Base-by-base conservation (phyloP, 805 yeast species). In the Candida fluviatilis region DNA sequence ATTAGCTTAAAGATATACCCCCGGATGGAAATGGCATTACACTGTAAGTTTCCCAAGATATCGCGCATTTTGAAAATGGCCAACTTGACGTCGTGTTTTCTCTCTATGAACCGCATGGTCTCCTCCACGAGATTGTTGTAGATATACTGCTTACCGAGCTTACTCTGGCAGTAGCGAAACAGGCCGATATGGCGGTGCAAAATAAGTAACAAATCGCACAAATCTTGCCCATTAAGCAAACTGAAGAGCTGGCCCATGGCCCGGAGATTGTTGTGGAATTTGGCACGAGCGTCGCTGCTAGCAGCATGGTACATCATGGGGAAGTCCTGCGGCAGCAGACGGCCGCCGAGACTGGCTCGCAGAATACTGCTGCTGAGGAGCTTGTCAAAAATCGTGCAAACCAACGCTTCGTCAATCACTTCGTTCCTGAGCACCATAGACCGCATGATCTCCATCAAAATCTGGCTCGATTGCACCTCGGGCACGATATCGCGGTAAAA, bases 181-280 rank as follows among this genome's bases (percentile, higher is more conserved):
- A 31, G 28, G 18, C 15, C 24, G 17, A 21, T 23, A 33, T 33
- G 35, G 11, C 13, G 18, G 31, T 40, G 37, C 11, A 57, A 14
- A 14, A 24, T 36, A 34, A 55, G 51, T 14, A 63, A 31, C 3
- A 51, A 36, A 1, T 3, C 15, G 3, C 59, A 46, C 1, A 51
- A 36, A 32, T 50, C 45, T 2, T 43, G 40, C 2, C 50, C 39
- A 4, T 50, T 44, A 5, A 58, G 38, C 3, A 48, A 40, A 2
- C 69, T 55, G 6, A 63, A 32, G 27, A 56, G 41, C 42, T 62
- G 69, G 2, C 58, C 60, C 16, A 61, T 32, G 6, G 62, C 54
- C 31, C 64, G 44, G 3, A 65, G 30, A 7, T 52, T 35, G 36
- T 53, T 54, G 40, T 51, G 61, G 32, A 62, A 54, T 19, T 45